Percentiles rank a stretch among this genome's conserved stretches.
phyloP scores from a whole-genome alignment of 2,329 filamentous ascomycete species.

The Exophiala aquamarina region DNA sequence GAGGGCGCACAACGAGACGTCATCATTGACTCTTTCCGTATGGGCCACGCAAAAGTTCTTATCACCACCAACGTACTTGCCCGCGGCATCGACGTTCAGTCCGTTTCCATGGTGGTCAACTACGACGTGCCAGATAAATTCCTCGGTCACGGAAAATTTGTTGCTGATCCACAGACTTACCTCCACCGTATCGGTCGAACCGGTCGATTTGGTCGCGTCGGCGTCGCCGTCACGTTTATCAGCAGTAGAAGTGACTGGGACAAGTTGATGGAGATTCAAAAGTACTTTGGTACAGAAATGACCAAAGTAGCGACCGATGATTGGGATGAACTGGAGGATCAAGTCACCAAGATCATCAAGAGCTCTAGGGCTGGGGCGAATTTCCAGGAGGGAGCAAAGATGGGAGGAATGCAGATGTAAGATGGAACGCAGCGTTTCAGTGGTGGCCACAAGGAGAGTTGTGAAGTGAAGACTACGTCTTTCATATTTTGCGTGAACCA shows the following conservation, averaged over 20 bases:
- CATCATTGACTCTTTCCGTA: slow-evolving; percentile 83
- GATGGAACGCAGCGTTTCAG: neutral
- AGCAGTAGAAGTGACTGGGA: slow-evolving; percentile 80
- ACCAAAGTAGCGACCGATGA: slow-evolving; percentile 79
- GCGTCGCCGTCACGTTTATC: slow-evolving; percentile 93
- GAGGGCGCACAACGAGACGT: slow-evolving; percentile 80
- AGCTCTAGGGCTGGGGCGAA: slow-evolving; percentile 43
- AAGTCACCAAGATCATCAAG: slow-evolving; percentile 80
- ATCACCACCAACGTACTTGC: slow-evolving; percentile 97
- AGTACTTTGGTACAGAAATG: slow-evolving; percentile 77
- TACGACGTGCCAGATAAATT: slow-evolving; percentile 63
- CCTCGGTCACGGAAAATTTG: slow-evolving; percentile 27
- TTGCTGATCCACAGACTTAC: slow-evolving; percentile 89
- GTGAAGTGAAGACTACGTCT: too few species aligned
- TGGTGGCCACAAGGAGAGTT: neutral
- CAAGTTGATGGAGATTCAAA: slow-evolving; percentile 75
- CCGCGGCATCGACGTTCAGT: slow-evolving; percentile 88
- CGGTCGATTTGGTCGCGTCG: slow-evolving; percentile 92
- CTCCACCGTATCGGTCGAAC: slow-evolving; percentile 97
- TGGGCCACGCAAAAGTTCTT: slow-evolving; percentile 85
- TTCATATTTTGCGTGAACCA: too few species aligned
- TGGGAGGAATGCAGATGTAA: slow-evolving; percentile 4
- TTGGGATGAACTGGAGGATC: slow-evolving; percentile 85
- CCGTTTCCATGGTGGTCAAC: slow-evolving; percentile 97
- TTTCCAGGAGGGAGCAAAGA: slow-evolving; percentile 32